Percentiles rank a stretch among this genome's conserved stretches.
phyloP scores from a whole-genome alignment of 2,329 filamentous ascomycete genomes.

The Ceratocystis diversiconidia region DNA sequence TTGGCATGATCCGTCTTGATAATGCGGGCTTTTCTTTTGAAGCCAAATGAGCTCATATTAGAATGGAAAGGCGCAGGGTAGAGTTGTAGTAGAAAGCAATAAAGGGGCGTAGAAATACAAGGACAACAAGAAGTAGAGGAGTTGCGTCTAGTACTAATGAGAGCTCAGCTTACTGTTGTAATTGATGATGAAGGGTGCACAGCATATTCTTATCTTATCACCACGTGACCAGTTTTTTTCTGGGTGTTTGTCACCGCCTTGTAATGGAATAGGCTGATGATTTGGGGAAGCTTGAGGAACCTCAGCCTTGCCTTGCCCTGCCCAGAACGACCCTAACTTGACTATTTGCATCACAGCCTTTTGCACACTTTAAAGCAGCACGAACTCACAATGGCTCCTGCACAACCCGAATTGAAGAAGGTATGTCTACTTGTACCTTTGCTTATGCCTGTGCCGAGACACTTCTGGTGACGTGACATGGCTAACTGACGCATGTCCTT shows the following conservation, averaged over 20 bases:
- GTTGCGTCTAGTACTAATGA: too few relatives aligned
- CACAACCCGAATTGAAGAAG: slow-evolving; percentile 98
- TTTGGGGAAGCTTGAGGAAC: not conserved
- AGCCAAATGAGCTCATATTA: slow-evolving; percentile 40
- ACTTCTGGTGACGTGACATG: too few relatives aligned
- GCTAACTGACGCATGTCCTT: not conserved
- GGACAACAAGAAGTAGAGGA: too few relatives aligned
- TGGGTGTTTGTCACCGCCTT: not conserved
- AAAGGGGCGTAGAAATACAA: too few relatives aligned
- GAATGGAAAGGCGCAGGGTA: too few relatives aligned
- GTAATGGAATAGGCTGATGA: not conserved
- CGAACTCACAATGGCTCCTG: slow-evolving; percentile 69
- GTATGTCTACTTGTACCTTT: slow-evolving; percentile 32
- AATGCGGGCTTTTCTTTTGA: slow-evolving; percentile 58
- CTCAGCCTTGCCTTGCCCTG: slow-evolving; percentile 10
- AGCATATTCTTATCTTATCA: slow-evolving; percentile 31
- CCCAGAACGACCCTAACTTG: not conserved
- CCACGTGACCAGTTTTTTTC: slow-evolving; percentile 31
- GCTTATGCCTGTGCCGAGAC: not conserved
- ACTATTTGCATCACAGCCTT: not conserved
- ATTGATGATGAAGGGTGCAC: not conserved
- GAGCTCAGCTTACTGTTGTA: not conserved
- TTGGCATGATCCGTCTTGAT: slow-evolving; percentile 58
- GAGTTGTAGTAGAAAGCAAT: too few relatives aligned
- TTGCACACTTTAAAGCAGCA: slow-evolving; percentile 6